Evolutionary conservation across 257 asterid species (phyloP), one percentile per base, ranked within the genome.

Genomic region (Rubia yunnanensis): DNA sequence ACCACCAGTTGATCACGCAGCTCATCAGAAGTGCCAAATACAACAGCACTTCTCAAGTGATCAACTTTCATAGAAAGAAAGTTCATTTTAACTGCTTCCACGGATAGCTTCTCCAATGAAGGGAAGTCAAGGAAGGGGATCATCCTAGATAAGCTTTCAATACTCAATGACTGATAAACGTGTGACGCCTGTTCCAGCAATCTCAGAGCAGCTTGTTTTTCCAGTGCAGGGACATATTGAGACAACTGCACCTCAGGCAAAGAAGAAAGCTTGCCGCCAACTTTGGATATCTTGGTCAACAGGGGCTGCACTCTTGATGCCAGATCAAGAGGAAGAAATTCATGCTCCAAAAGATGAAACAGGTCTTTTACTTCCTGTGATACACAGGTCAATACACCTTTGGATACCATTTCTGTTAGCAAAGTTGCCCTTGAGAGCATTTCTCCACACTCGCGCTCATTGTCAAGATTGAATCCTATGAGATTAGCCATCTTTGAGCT

Each of bases 351-450:
- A 68, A 79, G 77, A 69, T 83, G 76, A 73, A 69, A 85, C 53
- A 88, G 84, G 76, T 88, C 95, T 76, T 88, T 91, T 65, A 91
- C 96, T 78, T 91, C 98, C 76, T 82, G 98, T 67, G 84, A 75
- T 6, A 77, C 98, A 72, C 95, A 86, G 70, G 81, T 78, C 91
- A 91, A 72, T 60, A 91, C 88, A 60, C 98, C 98, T 80, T 84
- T 91, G 49, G 87, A 74, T 82, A 91, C 96, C 98, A 91, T 74
- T 24, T 87, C 95, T 72, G 78, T 67, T 22, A 85, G 80, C 66
- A 87, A 92, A 22, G 79, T 74, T 34, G 96, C 77, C 79, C 98
- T 77, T 27, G 95, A 91, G 64, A 91, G 92, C 98, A 34, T 72
- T 75, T 70, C 70, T 73, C n/a, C n/a, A n/a, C n/a, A n/a, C n/a